Percentiles rank a stretch among this genome's conserved stretches.
These are phyloP conservation scores for Lyophyllum atratum DNA, from an alignment of 768 basidiomycete genomes.

Conservation along the genomic window DNA sequence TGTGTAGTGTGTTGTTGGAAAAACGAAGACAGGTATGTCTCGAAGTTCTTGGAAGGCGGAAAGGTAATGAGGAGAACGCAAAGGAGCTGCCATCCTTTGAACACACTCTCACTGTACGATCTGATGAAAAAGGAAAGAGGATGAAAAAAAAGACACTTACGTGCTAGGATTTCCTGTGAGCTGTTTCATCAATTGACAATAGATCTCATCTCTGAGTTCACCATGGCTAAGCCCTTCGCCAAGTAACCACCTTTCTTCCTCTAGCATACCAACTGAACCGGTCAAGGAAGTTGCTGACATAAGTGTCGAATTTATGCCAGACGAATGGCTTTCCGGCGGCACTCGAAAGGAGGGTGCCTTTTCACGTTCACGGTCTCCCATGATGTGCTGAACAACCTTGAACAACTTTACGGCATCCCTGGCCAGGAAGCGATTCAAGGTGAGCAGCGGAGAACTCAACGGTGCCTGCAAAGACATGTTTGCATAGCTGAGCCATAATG, in stretches of 20 bases:
- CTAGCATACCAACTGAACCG: constrained; percentile 49
- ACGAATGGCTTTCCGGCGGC: constrained; percentile 43
- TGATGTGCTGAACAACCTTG: constrained; percentile 88
- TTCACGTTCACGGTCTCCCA: constrained; percentile 89
- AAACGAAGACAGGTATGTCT: constrained; percentile 80
- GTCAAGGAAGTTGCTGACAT: constrained; percentile 48
- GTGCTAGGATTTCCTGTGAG: constrained; percentile 78
- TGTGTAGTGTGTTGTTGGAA: constrained; percentile 68
- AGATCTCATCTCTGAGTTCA: constrained; percentile 91
- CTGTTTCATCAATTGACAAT: constrained; percentile 93
- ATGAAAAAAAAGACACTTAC: constrained; percentile 43
- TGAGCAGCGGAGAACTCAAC: constrained; percentile 73
- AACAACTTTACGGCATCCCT: constrained; percentile 85
- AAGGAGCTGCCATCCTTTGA: constrained; percentile 92
- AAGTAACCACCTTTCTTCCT: constrained; percentile 88
- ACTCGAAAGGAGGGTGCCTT: constrained; percentile 52
- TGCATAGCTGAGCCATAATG: not conserved
- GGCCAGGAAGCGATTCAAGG: constrained; percentile 62
- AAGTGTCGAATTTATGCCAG: constrained; percentile 45
- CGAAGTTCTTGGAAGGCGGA: constrained; percentile 92
- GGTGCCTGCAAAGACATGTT: constrained; percentile 43
- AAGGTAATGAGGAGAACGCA: constrained; percentile 92
- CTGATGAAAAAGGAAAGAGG: constrained; percentile 2
- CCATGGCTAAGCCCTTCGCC: constrained; percentile 76
- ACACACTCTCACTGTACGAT: constrained; percentile 67